These are phyloP conservation scores for Cercospora beticola DNA, from an alignment of 2,329 filamentous ascomycete genomes.

Conservation along the genomic window DNA sequence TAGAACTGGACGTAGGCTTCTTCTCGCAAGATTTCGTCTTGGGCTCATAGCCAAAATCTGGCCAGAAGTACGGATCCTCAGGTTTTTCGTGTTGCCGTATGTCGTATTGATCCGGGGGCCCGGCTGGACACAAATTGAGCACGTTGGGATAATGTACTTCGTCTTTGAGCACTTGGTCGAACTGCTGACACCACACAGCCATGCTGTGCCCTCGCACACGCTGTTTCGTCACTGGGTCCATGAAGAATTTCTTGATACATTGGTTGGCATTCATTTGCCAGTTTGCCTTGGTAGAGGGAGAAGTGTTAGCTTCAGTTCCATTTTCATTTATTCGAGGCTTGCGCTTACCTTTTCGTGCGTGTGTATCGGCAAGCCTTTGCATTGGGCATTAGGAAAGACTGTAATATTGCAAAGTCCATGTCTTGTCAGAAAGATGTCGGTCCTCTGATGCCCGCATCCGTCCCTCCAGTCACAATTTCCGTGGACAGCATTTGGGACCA, in stretches of 20 bases:
- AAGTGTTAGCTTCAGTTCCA: background rate
- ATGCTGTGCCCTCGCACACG: background rate
- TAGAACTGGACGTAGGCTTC: background rate
- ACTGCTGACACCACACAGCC: background rate
- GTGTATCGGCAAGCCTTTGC: background rate
- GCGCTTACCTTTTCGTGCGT: background rate
- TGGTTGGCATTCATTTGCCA: constrained; percentile 2
- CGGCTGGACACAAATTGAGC: constrained; percentile 3
- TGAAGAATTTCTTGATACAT: constrained; percentile 4
- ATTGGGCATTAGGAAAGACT: background rate
- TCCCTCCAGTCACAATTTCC: constrained; percentile 9
- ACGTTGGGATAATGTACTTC: background rate
- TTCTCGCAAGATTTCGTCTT: background rate
- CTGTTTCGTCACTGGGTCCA: background rate
- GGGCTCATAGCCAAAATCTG: constrained; percentile 1
- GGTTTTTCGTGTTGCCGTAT: background rate
- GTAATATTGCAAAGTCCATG: constrained; percentile 1
- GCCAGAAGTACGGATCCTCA: background rate
- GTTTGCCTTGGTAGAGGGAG: background rate
- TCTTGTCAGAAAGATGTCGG: constrained; percentile 3
- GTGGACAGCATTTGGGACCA: background rate
- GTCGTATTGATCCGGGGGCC: background rate
- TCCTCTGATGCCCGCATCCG: constrained; percentile 4
- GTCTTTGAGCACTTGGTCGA: background rate
- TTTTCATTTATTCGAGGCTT: background rate